phyloP scores from a whole-genome alignment of 164 flowering plant genomes.

The Saururus chinensis region DNA sequence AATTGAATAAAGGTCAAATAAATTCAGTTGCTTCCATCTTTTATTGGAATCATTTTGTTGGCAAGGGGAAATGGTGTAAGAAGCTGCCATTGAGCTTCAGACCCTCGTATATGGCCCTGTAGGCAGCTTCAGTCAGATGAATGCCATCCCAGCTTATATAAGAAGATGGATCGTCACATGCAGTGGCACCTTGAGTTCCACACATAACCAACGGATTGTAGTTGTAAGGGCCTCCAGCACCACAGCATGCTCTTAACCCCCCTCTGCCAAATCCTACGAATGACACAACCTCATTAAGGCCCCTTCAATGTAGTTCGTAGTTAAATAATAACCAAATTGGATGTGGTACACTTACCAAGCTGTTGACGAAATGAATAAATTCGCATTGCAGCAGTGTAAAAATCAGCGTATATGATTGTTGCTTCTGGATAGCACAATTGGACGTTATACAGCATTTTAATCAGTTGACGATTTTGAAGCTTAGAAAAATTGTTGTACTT shows the following conservation, averaged over 20 bases:
- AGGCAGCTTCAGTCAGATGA: slow-evolving; percentile 11
- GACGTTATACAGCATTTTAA: slow-evolving; percentile 15
- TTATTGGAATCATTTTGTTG: no score
- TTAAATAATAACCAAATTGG: no score
- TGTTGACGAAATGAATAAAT: slow-evolving; percentile 10
- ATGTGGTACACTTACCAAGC: slow-evolving; percentile 27
- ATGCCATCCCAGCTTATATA: slow-evolving; percentile 10
- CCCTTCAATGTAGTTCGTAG: no score
- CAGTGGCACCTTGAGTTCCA: not conserved
- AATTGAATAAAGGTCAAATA: no score
- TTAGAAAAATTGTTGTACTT: slow-evolving; percentile 21
- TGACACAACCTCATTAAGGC: no score
- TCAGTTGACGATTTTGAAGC: slow-evolving; percentile 22
- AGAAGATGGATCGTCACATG: slow-evolving; percentile 8
- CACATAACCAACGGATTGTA: not conserved
- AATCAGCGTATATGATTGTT: slow-evolving; percentile 35
- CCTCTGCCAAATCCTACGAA: no score
- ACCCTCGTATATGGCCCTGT: no score
- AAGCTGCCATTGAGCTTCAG: no score
- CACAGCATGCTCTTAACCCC: slow-evolving; percentile 5
- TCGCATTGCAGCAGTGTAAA: slow-evolving; percentile 31
- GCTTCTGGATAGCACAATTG: slow-evolving; percentile 12
- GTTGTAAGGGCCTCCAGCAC: slow-evolving; percentile 10
- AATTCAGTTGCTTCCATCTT: no score
- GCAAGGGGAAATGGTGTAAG: no score